Base-by-base conservation (phyloP, 352 stramenopile genomes). In the Phytophthora ohioensis region DNA sequence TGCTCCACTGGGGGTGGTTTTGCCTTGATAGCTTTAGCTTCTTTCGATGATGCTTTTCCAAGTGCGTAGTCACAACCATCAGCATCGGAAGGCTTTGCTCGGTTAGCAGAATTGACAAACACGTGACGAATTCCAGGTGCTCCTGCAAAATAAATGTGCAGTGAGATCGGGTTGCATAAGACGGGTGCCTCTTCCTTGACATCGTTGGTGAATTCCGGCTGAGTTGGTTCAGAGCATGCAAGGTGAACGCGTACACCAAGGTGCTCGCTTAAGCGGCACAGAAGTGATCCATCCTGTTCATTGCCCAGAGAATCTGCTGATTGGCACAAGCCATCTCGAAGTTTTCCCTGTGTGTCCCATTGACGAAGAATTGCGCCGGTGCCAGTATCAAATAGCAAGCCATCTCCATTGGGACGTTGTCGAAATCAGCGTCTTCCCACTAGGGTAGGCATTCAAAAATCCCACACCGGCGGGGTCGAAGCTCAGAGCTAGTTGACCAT, bases 381-480 rank as follows among this genome's bases (percentile, higher is more conserved):
- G 4, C 81, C 75, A 36, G 39, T 64, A 1, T 83, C 85, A 54
- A 94, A 89, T 34, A 80, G 70, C 32, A 94, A 54, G 0, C 87
- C 85, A 54, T 91, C 73, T 38, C 87, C 84, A 31, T 69, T 73
- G 1, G n/a, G 81, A 90, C 5, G 85, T 91, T 10, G 87, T 94
- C 10, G 85, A 94, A 5, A 94, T 63, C 59, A 94, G 76, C 60
- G 84, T 91, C 13, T 82, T 79, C 9, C 87, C 85, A n/a, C 80
- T 91, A 30, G 87, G 84, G 34, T 92, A 81, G 54, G 91, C 91
- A 59, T 94, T 94, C 57, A 93, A 79, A 42, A 94, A 93, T 12
- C 87, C 87, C 0, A 93, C 87, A 34, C 87, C 87, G 5, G 58
- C 55, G 2, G 78, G 65, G 42, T 93, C 85, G 34, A 94, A 88